These are phyloP conservation scores for Inonotus obliquus DNA, from an alignment of 1,284 basidiomycete genomes.

Conservation along the genomic window DNA sequence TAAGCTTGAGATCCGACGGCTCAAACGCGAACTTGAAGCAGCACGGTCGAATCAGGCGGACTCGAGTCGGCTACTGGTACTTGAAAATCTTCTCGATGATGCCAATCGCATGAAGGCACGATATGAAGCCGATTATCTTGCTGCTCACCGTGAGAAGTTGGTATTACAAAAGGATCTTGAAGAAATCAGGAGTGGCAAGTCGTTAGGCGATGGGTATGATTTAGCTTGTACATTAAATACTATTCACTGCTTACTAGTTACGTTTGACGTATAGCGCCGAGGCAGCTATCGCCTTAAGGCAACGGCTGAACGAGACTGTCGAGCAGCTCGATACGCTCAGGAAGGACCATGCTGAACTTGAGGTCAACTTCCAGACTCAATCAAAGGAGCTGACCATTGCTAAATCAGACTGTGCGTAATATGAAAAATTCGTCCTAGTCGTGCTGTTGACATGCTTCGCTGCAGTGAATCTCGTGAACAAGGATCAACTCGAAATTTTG, in stretches of 20 bases:
- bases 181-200: conserved; percentile 82
- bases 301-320: conserved; percentile 83
- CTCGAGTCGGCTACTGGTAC: conserved; percentile 68
- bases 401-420: conserved; percentile 76
- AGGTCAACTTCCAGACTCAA: conserved; percentile 65
- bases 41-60: conserved; percentile 73
- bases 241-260: conserved; percentile 15
- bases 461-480: conserved; percentile 78
- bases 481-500: conserved; percentile 81
- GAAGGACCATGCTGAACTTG: conserved; percentile 65
- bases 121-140: conserved; percentile 87
- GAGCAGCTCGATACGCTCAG: conserved; percentile 75
- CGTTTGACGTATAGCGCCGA: conserved; percentile 52
- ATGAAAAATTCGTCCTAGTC: background rate
- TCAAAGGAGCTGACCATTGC: conserved; percentile 75
- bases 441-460: background rate
- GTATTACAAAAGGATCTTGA: conserved; percentile 81
- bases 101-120: conserved; percentile 85
- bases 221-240: conserved; percentile 8
- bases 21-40: conserved; percentile 80
- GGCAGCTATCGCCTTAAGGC: conserved; percentile 82
- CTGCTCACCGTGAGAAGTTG: conserved; percentile 80
- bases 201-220: conserved; percentile 74
- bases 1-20: conserved; percentile 78
- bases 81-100: conserved; percentile 90